Conservation (phyloP, 1,139 yeast species). For the Debaryomycetaceae sp. region DNA sequence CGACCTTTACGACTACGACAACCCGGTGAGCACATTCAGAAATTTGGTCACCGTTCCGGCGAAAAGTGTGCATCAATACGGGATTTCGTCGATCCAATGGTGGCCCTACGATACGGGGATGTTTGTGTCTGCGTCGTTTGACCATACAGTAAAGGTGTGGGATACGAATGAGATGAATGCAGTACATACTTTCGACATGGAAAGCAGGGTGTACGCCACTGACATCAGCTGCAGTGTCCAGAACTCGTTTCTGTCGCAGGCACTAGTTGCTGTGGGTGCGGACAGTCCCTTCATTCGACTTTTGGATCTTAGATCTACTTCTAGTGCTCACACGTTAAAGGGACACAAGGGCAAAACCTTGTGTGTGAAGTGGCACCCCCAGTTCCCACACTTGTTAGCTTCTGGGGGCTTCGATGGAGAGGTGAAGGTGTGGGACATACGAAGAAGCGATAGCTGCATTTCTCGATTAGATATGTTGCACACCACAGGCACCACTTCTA, state of each 20-base stretch:
- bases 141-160: constrained; percentile 76
- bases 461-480: constrained; percentile 54
- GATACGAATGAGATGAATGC: constrained; percentile 64
- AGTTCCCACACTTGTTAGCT: constrained; percentile 56
- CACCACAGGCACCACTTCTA: constrained; percentile 20
- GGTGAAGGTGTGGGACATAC: constrained; percentile 69
- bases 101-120: constrained; percentile 89
- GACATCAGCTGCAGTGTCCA: constrained; percentile 38
- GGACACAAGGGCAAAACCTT: constrained; percentile 66
- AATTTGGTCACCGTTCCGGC: constrained; percentile 48
- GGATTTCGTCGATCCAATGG: constrained; percentile 76
- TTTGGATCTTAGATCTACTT: constrained; percentile 67
- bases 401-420: constrained; percentile 79
- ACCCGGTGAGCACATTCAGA: constrained; percentile 20
- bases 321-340: constrained; percentile 64
- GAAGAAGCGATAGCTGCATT: constrained; percentile 64
- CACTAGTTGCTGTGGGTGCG: constrained; percentile 65
- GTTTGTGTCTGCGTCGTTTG: constrained; percentile 81
- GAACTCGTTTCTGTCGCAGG: constrained; percentile 32
- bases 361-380: constrained; percentile 77
- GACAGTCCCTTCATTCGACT: constrained; percentile 71
- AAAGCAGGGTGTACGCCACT: constrained; percentile 50
- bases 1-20: constrained; percentile 25
- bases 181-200: constrained; percentile 62
- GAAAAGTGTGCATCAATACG: constrained; percentile 61